A percentile compares a stretch with the other conserved stretches of the same genome.
Conservation (phyloP, 2,329 filamentous ascomycete genomes). For the Zarea fungicola region DNA sequence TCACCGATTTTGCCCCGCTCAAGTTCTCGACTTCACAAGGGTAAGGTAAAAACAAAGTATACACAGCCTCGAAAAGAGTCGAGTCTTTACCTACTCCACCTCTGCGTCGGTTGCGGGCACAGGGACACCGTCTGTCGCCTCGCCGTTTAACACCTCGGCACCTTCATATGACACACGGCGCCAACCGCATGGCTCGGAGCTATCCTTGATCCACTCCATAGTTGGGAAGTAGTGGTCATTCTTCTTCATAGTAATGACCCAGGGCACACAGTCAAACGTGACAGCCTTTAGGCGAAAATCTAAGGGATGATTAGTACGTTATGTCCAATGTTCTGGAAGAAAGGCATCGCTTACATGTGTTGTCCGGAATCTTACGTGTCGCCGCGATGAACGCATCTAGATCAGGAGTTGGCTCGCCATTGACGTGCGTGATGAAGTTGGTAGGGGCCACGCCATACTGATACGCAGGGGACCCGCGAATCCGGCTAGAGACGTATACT, state of each 20-base stretch:
- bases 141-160: conserved; percentile 47
- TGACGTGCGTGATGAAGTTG: conserved; percentile 96
- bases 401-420: conserved; percentile 78
- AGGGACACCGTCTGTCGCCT: conserved; percentile 46
- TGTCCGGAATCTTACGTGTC: conserved; percentile 85
- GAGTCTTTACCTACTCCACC: conserved; percentile 29
- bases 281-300: conserved; percentile 96
- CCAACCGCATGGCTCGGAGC: conserved; percentile 55
- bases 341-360: conserved; percentile 62
- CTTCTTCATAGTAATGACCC: conserved; percentile 99
- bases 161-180: conserved; percentile 57
- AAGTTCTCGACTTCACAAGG: background rate
- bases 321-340: background rate
- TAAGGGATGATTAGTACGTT: conserved; percentile 23
- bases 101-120: conserved; percentile 38
- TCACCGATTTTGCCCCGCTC: background rate
- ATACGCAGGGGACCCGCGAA: conserved; percentile 75
- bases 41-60: background rate
- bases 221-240: conserved; percentile 92
- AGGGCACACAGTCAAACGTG: conserved; percentile 96
- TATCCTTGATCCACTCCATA: conserved; percentile 64
- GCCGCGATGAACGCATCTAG: conserved; percentile 74
- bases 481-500: conserved; percentile 88
- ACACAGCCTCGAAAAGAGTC: background rate
- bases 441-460: conserved; percentile 91